These are phyloP conservation scores for Colletotrichum sp. DNA, from an alignment of 2,329 filamentous ascomycete genomes.

Conservation along the genomic window DNA sequence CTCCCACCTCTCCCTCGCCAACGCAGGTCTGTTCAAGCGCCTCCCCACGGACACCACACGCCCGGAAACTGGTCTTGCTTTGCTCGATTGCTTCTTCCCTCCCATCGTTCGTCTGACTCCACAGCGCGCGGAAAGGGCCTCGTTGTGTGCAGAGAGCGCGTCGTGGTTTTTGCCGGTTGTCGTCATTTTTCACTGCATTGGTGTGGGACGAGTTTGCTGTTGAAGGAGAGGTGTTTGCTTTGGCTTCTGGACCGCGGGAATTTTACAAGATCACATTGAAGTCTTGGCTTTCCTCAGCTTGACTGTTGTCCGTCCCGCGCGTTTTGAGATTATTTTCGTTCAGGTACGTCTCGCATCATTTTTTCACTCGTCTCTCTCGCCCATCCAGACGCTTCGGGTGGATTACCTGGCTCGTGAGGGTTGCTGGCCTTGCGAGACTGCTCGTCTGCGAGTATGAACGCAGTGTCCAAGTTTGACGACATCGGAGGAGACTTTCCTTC, in stretches of 20 bases:
- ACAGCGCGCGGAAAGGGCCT: neutral
- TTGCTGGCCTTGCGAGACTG: no score
- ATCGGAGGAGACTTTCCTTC: no score
- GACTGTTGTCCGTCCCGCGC: fast-evolving
- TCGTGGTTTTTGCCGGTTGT: neutral
- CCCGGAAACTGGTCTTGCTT: neutral
- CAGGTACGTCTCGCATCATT: no score
- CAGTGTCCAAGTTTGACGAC: no score
- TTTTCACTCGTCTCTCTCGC: no score
- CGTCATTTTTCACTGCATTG: fast-evolving
- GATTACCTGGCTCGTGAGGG: no score
- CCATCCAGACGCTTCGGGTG: no score
- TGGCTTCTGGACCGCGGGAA: neutral
- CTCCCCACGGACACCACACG: neutral
- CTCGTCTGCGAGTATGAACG: no score
- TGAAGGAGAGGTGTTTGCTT: fast-evolving
- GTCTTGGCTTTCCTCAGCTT: no score
- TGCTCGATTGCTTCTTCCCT: neutral
- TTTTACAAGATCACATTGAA: no score
- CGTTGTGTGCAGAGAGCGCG: neutral
- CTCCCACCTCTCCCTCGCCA: neutral
- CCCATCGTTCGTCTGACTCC: neutral
- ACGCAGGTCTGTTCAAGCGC: neutral
- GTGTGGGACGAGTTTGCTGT: neutral
- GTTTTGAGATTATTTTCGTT: neutral